phyloP scores from a whole-genome alignment of 139 green algal species.

The Diplosphaera chodatii region DNA sequence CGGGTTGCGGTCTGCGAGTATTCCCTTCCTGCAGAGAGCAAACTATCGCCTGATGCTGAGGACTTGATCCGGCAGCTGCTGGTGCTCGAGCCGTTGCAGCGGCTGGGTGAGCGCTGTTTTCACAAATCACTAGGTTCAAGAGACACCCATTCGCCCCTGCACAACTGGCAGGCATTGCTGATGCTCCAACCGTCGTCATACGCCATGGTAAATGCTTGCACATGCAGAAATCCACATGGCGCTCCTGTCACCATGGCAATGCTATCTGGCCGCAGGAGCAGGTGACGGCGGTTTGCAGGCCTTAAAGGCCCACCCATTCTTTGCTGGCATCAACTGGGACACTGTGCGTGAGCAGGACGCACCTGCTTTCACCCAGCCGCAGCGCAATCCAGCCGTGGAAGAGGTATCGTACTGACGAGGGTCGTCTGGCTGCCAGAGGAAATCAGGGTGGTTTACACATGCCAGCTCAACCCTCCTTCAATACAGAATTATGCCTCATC shows the following conservation, averaged over 20 bases:
- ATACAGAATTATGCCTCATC: no score
- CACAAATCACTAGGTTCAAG: no score
- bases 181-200: background rate
- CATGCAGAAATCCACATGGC: background rate
- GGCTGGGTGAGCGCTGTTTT: slow-evolving; percentile 43
- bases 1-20: slow-evolving; percentile 29
- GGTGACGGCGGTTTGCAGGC: slow-evolving; percentile 1
- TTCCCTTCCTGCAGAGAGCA: slow-evolving; percentile 8
- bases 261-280: background rate
- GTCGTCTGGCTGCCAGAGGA: no score
- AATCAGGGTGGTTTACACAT: no score
- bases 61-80: slow-evolving; percentile 68
- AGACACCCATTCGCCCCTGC: no score
- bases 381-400: background rate
- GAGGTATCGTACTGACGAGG: no score
- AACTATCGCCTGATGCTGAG: slow-evolving; percentile 21
- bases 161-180: background rate
- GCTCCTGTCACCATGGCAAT: background rate
- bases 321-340: slow-evolving; percentile 35
- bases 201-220: background rate
- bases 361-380: background rate
- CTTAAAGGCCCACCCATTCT: slow-evolving; percentile 16
- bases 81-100: slow-evolving; percentile 37
- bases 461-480: no score
- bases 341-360: slow-evolving; percentile 7